Conservation (phyloP, 345 rosid genomes). For the Gossypium longicalyx region DNA sequence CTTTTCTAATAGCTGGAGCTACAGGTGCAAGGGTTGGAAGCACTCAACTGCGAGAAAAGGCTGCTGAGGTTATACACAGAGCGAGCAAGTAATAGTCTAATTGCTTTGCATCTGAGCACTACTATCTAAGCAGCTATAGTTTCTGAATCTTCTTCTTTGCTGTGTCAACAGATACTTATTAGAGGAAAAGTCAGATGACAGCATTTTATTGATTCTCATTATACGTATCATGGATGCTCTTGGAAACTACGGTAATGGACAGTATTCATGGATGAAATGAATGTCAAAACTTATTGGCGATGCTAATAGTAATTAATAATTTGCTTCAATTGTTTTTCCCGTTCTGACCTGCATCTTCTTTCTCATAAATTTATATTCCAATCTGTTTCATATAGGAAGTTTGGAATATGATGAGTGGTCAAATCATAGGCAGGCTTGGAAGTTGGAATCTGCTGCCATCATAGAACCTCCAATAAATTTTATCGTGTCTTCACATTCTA, state of each 20-base stretch:
- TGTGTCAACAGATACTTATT: slow-evolving; percentile 60
- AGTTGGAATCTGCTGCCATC: slow-evolving; percentile 94
- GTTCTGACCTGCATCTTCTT: not conserved
- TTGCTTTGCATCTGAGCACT: slow-evolving; percentile 4
- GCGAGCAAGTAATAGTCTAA: slow-evolving; percentile 81
- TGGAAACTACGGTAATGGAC: slow-evolving; percentile 79
- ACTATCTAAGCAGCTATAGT: not conserved
- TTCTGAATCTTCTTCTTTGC: slow-evolving; percentile 24
- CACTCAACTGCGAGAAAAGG: slow-evolving; percentile 74
- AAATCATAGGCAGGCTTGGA: slow-evolving; percentile 98
- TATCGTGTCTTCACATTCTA: slow-evolving; percentile 73
- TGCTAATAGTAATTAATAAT: not conserved
- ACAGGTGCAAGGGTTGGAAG: slow-evolving; percentile 88
- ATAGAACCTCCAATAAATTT: slow-evolving; percentile 92
- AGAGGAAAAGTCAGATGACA: slow-evolving; percentile 96
- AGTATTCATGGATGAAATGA: slow-evolving; percentile 23
- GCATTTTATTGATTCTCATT: slow-evolving; percentile 79
- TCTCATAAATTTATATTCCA: slow-evolving; percentile 7
- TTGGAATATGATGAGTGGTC: slow-evolving; percentile 96
- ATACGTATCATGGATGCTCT: slow-evolving; percentile 93
- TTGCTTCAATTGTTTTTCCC: slow-evolving; percentile 9
- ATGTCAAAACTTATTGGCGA: slow-evolving; percentile 1
- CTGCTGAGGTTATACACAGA: slow-evolving; percentile 66
- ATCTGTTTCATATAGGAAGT: slow-evolving; percentile 51
- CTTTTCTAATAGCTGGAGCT: slow-evolving; percentile 92